phyloP scores from a whole-genome alignment of 23 red algal genomes.

The Gracilaria caudata region DNA sequence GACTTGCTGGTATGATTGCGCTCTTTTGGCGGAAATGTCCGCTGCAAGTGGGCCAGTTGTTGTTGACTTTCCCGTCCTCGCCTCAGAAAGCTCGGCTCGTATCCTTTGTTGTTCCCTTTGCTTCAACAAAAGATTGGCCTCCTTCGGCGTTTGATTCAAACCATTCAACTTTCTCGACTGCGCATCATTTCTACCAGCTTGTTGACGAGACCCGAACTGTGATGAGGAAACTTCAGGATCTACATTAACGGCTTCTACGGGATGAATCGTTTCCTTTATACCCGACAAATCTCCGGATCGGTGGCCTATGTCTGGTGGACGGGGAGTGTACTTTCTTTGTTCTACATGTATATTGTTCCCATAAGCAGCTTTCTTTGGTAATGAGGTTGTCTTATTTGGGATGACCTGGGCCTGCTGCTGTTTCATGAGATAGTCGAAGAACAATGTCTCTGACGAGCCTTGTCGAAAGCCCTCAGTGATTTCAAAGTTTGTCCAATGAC shows the following conservation, averaged over 20 bases:
- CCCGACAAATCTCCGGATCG: neutral
- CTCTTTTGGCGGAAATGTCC: neutral
- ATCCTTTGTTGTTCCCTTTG: neutral
- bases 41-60: neutral
- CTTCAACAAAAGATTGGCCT: neutral
- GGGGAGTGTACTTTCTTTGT: neutral
- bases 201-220: neutral
- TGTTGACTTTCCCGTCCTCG: neutral
- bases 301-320: neutral
- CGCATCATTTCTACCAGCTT: neutral
- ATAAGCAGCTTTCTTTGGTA: neutral
- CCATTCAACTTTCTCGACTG: neutral
- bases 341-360: neutral
- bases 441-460: neutral
- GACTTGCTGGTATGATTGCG: neutral
- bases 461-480: slow-evolving; percentile 7
- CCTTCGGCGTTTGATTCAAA: neutral
- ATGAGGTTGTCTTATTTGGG: neutral
- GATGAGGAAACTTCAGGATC: neutral
- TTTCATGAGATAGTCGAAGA: neutral
- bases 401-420: neutral
- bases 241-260: neutral
- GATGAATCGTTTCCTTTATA: neutral
- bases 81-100: neutral
- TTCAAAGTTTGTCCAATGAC: neutral